These are phyloP conservation scores for Penicillium flavigenum DNA, from an alignment of 495 filamentous ascomycete genomes.

Conservation along the genomic window DNA sequence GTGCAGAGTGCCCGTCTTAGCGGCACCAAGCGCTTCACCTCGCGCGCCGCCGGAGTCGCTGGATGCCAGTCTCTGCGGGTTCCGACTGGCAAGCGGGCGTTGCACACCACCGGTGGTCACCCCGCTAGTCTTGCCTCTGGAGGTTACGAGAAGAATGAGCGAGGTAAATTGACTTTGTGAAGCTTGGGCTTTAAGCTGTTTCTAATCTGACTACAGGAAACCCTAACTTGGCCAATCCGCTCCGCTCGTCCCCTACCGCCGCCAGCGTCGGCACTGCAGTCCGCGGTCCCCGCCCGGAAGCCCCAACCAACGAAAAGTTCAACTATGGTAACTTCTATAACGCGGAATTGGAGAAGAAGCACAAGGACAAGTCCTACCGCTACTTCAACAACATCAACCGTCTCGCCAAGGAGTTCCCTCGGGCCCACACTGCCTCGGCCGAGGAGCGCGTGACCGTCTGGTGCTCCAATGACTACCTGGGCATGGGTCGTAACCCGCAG, in stretches of 20 bases:
- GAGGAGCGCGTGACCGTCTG: constrained; percentile 95
- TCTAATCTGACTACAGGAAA: constrained; percentile 24
- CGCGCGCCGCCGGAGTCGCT: constrained; percentile 38
- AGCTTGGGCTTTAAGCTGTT: not conserved
- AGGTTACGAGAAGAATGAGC: constrained; percentile 58
- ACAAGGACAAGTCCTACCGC: constrained; percentile 98
- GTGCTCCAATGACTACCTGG: constrained; percentile 99
- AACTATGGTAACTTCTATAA: constrained; percentile 91
- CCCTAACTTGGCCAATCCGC: constrained; percentile 24
- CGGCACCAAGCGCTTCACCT: constrained; percentile 47
- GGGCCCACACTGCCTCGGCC: constrained; percentile 80
- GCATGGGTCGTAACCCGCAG: constrained; percentile 89
- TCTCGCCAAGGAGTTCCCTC: constrained; percentile 91
- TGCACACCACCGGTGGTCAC: constrained; percentile 75
- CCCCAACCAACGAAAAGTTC: constrained; percentile 60
- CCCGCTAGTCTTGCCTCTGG: constrained; percentile 71
- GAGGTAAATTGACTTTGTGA: constrained; percentile 44
- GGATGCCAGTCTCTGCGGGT: constrained; percentile 35
- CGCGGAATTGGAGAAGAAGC: constrained; percentile 91
- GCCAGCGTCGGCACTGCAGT: constrained; percentile 24
- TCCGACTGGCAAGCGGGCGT: constrained; percentile 58
- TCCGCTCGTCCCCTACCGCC: constrained; percentile 22
- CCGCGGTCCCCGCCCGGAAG: constrained; percentile 41
- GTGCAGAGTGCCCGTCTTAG: constrained; percentile 71
- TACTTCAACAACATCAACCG: constrained; percentile 99